These are phyloP conservation scores for Angomonas deanei DNA, from an alignment of 208 protist genomes.

Conservation along the genomic window DNA sequence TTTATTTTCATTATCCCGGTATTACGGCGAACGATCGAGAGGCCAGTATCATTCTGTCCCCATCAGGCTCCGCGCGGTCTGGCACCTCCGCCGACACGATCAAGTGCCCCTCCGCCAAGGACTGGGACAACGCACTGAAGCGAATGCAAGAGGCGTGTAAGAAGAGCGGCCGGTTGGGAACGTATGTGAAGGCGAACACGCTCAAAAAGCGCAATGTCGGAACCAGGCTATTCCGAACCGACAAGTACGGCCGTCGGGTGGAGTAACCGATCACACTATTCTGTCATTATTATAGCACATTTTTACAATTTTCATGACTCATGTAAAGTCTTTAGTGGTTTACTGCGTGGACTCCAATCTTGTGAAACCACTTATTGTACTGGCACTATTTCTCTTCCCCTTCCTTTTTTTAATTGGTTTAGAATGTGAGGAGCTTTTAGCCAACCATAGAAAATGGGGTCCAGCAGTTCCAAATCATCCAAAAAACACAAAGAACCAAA, in stretches of 20 bases:
- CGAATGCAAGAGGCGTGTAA: conserved; percentile 70
- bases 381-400: neutral
- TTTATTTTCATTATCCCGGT: conserved; percentile 79
- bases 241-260: conserved; percentile 84
- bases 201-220: conserved; percentile 76
- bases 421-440: too few relatives aligned
- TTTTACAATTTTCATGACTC: conserved; percentile 6
- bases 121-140: conserved; percentile 61
- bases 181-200: conserved; percentile 55
- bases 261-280: conserved; percentile 20
- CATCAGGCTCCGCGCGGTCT: conserved; percentile 32
- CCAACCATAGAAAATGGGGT: too few relatives aligned
- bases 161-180: conserved; percentile 62
- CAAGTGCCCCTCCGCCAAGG: conserved; percentile 72
- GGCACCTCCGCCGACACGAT: conserved; percentile 46
- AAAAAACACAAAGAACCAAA: too few relatives aligned
- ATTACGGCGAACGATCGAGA: conserved; percentile 77
- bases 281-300: neutral
- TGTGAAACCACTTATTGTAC: neutral
- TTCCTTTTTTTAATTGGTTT: neutral
- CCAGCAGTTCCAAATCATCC: too few relatives aligned
- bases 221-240: conserved; percentile 61
- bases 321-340: neutral
- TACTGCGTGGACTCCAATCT: too few relatives aligned
- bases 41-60: conserved; percentile 60